These are phyloP conservation scores for Kandelia obovata DNA, from an alignment of 345 rosid species.

Conservation along the genomic window DNA sequence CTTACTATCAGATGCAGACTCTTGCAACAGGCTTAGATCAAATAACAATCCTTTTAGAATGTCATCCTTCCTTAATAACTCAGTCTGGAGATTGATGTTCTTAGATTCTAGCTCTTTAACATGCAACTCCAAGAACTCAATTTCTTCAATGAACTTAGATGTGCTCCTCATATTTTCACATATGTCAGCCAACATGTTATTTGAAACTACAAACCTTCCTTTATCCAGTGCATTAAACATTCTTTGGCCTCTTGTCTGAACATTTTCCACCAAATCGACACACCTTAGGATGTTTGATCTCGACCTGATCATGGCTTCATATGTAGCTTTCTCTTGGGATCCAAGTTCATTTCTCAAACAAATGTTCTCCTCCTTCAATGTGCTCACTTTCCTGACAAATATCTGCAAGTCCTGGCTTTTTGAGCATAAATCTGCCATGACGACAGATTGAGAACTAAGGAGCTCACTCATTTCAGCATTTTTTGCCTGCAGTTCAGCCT, in stretches of 20 bases:
- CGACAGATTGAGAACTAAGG: slow-evolving; percentile 41
- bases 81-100: slow-evolving; percentile 52
- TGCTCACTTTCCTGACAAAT: slow-evolving; percentile 29
- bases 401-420: slow-evolving; percentile 45
- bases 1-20: slow-evolving; percentile 70
- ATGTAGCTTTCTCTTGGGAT: slow-evolving; percentile 24
- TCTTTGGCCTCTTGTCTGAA: slow-evolving; percentile 18
- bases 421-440: slow-evolving; percentile 37
- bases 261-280: slow-evolving; percentile 22
- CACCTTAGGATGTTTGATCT: slow-evolving; percentile 38
- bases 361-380: slow-evolving; percentile 41
- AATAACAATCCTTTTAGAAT: slow-evolving; percentile 73
- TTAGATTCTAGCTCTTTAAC: slow-evolving; percentile 51
- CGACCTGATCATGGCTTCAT: slow-evolving; percentile 31
- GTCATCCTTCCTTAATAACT: slow-evolving; percentile 77
- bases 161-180: slow-evolving; percentile 42
- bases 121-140: slow-evolving; percentile 48
- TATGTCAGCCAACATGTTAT: slow-evolving; percentile 44
- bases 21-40: slow-evolving; percentile 85
- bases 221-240: slow-evolving; percentile 23
- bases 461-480: slow-evolving; percentile 45
- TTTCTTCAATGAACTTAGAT: slow-evolving; percentile 44
- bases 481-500: slow-evolving; percentile 49
- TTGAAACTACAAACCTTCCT: slow-evolving; percentile 34
- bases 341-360: slow-evolving; percentile 29